Evolutionary conservation across 2,329 filamentous ascomycete species (phyloP).

Genomic region (Stachybotrys chlorohalonatus): DNA sequence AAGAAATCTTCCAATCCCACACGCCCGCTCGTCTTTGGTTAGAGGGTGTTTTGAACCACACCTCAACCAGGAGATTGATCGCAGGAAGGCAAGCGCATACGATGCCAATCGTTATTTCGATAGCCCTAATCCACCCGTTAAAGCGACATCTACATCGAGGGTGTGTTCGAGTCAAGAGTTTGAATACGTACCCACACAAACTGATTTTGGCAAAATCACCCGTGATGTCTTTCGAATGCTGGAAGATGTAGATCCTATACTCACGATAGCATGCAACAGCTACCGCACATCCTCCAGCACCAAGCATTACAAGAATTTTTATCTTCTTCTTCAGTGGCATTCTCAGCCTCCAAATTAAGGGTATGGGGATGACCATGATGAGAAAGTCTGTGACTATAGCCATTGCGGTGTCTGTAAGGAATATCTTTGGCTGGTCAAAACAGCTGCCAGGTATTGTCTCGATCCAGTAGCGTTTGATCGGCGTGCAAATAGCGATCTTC

Average conservation of each 20-base stretch:
- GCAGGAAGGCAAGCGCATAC: not conserved
- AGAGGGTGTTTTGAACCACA: too few relatives aligned
- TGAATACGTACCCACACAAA: not conserved
- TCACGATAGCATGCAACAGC: not conserved
- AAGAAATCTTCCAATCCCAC: too few relatives aligned
- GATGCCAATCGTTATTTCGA: not conserved
- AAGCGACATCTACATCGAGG: not conserved
- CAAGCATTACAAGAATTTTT: not conserved
- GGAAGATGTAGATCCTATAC: not conserved
- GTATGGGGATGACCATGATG: not conserved
- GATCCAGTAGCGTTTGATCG: not conserved
- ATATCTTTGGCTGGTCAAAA: conserved; percentile 1
- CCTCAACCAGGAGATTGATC: not conserved
- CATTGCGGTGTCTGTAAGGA: not conserved
- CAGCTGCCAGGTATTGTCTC: not conserved
- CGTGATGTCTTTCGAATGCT: not conserved
- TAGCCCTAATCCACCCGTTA: not conserved
- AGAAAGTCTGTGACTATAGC: not conserved
- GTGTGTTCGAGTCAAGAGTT: not conserved
- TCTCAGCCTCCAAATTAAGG: not conserved
- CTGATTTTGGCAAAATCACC: not conserved
- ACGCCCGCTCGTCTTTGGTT: too few relatives aligned
- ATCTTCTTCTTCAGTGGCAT: not conserved
- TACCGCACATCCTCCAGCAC: not conserved
- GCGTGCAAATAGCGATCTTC: conserved; percentile 1